Evolutionary conservation across 2,329 filamentous ascomycete genomes (phyloP), one percentile per base, ranked within the genome.

Genomic region (Venturiaceae sp.): DNA sequence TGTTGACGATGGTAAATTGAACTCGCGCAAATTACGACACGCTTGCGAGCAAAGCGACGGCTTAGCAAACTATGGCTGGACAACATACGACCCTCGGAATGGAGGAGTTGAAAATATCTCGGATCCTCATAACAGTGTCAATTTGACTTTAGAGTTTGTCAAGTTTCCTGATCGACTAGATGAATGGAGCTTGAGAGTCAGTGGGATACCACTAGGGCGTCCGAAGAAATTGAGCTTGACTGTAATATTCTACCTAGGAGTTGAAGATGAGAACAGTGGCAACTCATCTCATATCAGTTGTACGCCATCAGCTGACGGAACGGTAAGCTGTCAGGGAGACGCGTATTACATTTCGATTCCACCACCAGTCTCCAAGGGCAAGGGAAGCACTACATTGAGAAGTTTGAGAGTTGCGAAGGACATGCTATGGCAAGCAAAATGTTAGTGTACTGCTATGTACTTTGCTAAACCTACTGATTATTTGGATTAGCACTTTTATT

Each of bases 51-150:
- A 99, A 71, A 83, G 94, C 71, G 90, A 95, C 70, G 87, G 87
- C 63, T 95, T 99, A 81, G 87, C 84, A 53, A 92, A 92, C 58
- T 99, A 99, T 71, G 94, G 94, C 62, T 99, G 94, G 94, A 92
- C 97, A 67, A 90, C 95, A 70, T 99, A 95, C 71, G 94, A 99
- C 73, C 86, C 91, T 23, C 82, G 94, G 60, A 87, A 81, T 59
- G 94, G 94, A 62, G 94, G 94, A 58, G 80, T 88, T 23, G 90
- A 99, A 73, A 88, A 88, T 0, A 92, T 99, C 60, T 90, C 95
- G 68, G 94, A 99, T 71, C 85, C 86, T 57, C 87, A 83, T 53
- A 99, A 99, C 74, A 83, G 82, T 59, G 81, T 99, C 64, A 92
- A 97, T 74, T 82, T 99, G 62, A 95, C 88, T 8, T 96, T 92